A percentile compares a stretch with the other conserved stretches of the same genome.
Evolutionary conservation across 805 yeast species (phyloP).

Genomic region (Yamadazyma akitaensis): DNA sequence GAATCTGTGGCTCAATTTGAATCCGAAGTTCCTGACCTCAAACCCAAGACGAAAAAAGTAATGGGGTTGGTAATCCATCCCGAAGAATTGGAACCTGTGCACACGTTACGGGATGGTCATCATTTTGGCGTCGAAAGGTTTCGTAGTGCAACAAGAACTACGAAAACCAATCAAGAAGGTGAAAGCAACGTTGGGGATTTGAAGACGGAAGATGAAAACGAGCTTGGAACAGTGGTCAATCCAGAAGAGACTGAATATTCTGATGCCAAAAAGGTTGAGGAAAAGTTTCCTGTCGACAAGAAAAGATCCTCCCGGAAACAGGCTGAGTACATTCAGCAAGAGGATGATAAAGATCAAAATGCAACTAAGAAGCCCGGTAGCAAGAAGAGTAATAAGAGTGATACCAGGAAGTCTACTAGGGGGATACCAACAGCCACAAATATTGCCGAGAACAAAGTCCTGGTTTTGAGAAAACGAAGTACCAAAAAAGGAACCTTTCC

Average conservation of each 20-base stretch:
- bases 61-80: conserved; percentile 23
- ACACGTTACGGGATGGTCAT: conserved; percentile 26
- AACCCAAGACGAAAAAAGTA: conserved; percentile 10
- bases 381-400: too few species aligned
- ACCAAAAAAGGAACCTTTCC: not conserved
- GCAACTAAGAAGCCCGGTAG: not conserved
- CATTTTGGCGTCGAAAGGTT: conserved; percentile 13
- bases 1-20: not conserved
- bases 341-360: not conserved
- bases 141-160: not conserved
- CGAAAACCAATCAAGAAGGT: not conserved
- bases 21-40: not conserved
- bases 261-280: not conserved
- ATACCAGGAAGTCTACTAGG: too few species aligned
- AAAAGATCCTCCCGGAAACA: not conserved
- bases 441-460: too few species aligned
- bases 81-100: conserved; percentile 20
- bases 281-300: not conserved
- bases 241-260: not conserved
- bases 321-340: not conserved
- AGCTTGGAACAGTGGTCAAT: not conserved
- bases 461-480: too few species aligned
- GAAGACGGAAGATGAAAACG: not conserved
- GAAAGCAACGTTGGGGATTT: not conserved
- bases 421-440: too few species aligned